Base-by-base conservation (phyloP, 768 basidiomycete genomes). In the Butyriboletus loyo region DNA sequence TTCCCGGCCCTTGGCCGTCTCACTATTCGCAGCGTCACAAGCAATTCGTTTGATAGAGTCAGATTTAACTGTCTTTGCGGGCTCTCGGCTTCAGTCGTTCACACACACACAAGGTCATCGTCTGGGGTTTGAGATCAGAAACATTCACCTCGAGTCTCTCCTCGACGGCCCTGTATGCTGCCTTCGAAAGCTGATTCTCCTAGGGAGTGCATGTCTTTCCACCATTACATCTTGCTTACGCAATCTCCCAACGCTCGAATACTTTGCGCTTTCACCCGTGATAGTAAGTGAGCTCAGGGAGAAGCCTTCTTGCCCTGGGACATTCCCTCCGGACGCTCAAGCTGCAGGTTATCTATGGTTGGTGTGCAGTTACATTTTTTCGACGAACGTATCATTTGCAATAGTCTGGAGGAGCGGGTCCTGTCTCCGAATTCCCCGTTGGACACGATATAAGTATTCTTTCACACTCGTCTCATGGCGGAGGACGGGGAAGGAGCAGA, bases 81-180 rank as follows among this genome's bases (percentile, higher is more conserved):
- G 46, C 19, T 63, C 67, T 14, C 57, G 44, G n/a, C 64, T 78
- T 17, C 58, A 69, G 21, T 62, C 67, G 15, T 76, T 78, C 56
- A 52, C 52, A 19, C 71, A 75, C 46, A 57, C 59, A 11, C 74
- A 67, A 43, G 68, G 66, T 13, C 62, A 72, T 46, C 52, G 64
- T 34, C 58, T 73, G 36, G 72, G 63, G 15, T 75, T 74, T 50
- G 70, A 74, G 56, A 63, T 76, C 21, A 65, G 69, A 30, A 66
- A 74, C 46, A 25, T 35, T 4, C 70, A 72, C 46, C 64, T 77
- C 27, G 50, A 63, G 19, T 72, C 69, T 17, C 55, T 77, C 37
- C 35, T 63, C 13, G 48, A 54, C 2, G 56, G 56, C 14, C 52
- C 53, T 13, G 54, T 53, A 5, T 52, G 58, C 22, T 21, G 41